Evolutionary conservation across 73 alveolate genomes (phyloP).

Genomic region (Tetrahymena borealis): DNA sequence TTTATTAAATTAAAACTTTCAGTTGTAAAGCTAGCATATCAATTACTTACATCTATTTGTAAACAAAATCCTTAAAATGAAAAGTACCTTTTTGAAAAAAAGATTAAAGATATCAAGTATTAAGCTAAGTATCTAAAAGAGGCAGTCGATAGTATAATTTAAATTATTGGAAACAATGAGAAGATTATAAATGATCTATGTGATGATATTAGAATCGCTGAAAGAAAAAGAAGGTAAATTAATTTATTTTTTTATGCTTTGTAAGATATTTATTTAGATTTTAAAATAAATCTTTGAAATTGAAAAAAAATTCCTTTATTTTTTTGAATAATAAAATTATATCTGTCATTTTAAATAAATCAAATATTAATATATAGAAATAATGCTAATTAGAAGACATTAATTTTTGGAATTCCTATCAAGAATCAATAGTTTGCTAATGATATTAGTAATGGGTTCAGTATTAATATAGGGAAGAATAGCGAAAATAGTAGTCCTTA

Average conservation of each 20-base stretch:
- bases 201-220: conserved; percentile 7
- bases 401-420: background rate
- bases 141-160: conserved; percentile 22
- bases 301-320: background rate
- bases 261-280: background rate
- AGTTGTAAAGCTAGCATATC: conserved; percentile 9
- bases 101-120: conserved; percentile 17
- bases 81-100: conserved; percentile 12
- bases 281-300: no score
- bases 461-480: background rate
- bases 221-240: conserved; percentile 11
- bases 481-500: background rate
- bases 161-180: conserved; percentile 19
- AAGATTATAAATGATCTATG: conserved; percentile 3
- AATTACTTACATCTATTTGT: conserved; percentile 27
- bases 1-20: conserved; percentile 15
- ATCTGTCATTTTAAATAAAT: no score
- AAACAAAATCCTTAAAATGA: conserved; percentile 33
- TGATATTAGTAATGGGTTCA: background rate
- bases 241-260: no score
- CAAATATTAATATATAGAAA: background rate
- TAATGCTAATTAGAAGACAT: background rate
- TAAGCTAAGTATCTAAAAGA: conserved; percentile 36
- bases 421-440: background rate
- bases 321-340: no score